phyloP scores from a whole-genome alignment of 2,329 filamentous ascomycete genomes.

The Colletotrichum sp. region DNA sequence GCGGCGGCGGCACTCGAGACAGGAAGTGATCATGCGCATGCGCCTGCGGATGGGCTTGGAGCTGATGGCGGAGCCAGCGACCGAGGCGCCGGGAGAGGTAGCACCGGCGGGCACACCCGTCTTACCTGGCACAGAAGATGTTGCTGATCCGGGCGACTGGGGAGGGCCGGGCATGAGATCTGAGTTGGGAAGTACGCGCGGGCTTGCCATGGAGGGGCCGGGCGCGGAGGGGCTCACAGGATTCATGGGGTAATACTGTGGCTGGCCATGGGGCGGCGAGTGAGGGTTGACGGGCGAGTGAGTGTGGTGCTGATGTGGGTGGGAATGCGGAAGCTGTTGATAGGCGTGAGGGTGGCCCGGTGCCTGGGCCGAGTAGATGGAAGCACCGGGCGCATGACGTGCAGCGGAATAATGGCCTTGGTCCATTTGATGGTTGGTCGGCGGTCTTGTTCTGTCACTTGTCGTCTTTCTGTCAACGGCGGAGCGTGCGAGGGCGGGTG shows the following conservation, averaged over 20 bases:
- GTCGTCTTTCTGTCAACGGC: constrained; percentile 6
- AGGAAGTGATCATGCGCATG: constrained; percentile 72
- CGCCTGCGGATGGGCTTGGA: constrained; percentile 58
- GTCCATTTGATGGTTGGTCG: constrained; percentile 15
- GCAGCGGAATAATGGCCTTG: constrained; percentile 17
- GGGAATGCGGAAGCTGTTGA: background rate
- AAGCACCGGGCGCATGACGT: constrained; percentile 16
- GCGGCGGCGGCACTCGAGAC: constrained; percentile 73
- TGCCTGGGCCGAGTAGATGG: constrained; percentile 8
- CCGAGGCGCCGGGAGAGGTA: constrained; percentile 2
- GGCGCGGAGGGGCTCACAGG: constrained; percentile 6
- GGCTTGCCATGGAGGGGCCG: constrained; percentile 8
- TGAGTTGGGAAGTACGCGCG: constrained; percentile 14
- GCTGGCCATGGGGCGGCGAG: constrained; percentile 15
- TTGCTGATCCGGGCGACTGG: constrained; percentile 12
- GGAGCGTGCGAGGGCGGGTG: constrained; percentile 6
- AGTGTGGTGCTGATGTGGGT: constrained; percentile 7
- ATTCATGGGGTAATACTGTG: constrained; percentile 18
- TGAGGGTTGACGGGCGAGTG: constrained; percentile 1
- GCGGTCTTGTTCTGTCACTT: background rate
- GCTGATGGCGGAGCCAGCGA: background rate
- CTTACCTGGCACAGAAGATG: constrained; percentile 3
- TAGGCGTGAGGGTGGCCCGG: constrained; percentile 3
- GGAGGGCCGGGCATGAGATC: constrained; percentile 5
- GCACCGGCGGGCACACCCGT: background rate